Percentiles rank a stretch among this genome's conserved stretches.
Evolutionary conservation across 208 protist species (phyloP).

Genomic region (Strigomonas culicis): DNA sequence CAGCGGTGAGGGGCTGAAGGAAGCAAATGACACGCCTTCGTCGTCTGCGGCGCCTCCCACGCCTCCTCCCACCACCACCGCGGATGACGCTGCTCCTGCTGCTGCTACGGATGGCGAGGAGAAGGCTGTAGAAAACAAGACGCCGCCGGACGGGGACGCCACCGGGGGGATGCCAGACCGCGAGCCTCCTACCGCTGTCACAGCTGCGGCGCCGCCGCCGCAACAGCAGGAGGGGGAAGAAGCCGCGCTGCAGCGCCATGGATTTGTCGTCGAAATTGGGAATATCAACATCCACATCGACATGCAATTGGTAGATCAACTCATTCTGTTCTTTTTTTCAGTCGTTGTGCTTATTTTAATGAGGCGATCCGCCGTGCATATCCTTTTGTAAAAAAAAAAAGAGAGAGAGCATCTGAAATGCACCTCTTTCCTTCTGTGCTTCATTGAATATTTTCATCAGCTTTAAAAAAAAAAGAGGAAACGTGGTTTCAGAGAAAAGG

Average conservation of each 20-base stretch:
- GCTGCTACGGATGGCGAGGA: neutral
- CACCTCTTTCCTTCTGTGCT: too few species aligned
- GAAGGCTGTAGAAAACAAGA: neutral
- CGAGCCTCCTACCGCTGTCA: neutral
- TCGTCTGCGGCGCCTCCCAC: too few species aligned
- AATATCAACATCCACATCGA: slow-evolving; percentile 8
- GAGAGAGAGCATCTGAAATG: neutral
- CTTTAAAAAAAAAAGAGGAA: too few species aligned
- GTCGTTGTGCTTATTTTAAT: slow-evolving; percentile 19
- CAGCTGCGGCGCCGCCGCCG: neutral
- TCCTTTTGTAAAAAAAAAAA: slow-evolving; percentile 11
- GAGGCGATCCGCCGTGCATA: slow-evolving; percentile 16
- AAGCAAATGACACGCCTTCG: neutral
- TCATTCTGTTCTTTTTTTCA: slow-evolving; percentile 14
- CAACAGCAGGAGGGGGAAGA: neutral
- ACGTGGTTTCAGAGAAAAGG: too few species aligned
- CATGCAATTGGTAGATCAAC: slow-evolving; percentile 15
- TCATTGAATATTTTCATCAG: too few species aligned
- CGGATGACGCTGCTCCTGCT: neutral
- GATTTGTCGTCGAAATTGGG: slow-evolving; percentile 11
- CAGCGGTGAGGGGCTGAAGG: neutral
- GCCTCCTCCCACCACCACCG: too few species aligned
- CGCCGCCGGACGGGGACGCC: too few species aligned
- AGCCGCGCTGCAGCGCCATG: neutral
- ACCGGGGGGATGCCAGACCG: too few species aligned